phyloP scores from a whole-genome alignment of 768 basidiomycete genomes.

The Auricularia sp. region DNA sequence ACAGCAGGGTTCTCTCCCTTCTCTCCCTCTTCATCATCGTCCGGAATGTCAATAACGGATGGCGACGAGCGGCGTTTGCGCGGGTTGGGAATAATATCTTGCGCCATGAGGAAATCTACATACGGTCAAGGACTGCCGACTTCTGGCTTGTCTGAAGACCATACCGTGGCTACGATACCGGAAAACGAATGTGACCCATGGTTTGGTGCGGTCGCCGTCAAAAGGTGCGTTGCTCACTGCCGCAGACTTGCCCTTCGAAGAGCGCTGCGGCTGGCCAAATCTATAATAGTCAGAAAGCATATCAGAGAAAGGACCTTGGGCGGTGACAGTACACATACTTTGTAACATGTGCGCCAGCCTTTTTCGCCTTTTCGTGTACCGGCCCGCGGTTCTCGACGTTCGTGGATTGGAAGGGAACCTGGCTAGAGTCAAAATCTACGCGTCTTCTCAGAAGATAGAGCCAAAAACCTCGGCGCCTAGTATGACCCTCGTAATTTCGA shows the following conservation, averaged over 20 bases:
- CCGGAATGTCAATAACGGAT: background rate
- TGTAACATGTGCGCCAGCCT: conserved; percentile 6
- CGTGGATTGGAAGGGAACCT: background rate
- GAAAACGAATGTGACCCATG: background rate
- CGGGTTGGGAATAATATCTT: background rate
- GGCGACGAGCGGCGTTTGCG: background rate
- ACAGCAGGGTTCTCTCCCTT: background rate
- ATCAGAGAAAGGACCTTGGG: background rate
- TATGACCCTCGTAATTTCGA: conserved; percentile 6
- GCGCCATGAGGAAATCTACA: background rate
- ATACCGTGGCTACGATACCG: background rate
- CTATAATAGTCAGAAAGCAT: background rate
- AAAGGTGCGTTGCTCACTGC: background rate
- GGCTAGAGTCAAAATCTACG: too few species aligned
- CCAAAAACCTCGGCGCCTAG: background rate
- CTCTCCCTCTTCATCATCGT: background rate
- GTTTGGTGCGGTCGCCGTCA: background rate
- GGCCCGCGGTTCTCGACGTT: conserved; percentile 1
- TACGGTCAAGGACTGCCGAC: background rate
- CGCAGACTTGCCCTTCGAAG: background rate
- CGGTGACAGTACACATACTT: background rate
- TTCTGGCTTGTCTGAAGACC: background rate
- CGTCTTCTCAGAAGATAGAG: too few species aligned
- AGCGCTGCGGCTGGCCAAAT: background rate
- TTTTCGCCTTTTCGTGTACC: conserved; percentile 9